Evolutionary conservation across 768 basidiomycete genomes (phyloP), one percentile per base, ranked within the genome.

Genomic region (Crepidotus variabilis): DNA sequence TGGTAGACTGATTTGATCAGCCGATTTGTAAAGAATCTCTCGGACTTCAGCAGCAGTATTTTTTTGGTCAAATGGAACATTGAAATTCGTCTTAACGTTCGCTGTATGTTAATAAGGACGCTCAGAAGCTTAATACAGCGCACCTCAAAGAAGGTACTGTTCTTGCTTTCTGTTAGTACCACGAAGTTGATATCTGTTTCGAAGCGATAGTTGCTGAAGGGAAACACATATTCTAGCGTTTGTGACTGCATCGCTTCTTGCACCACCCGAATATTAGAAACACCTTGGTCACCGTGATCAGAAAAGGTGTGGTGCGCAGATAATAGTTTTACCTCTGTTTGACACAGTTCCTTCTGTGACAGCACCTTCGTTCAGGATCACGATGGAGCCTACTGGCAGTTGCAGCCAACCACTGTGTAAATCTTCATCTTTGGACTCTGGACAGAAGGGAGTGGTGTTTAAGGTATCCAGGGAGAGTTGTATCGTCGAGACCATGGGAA

Each of bases 401-500:
- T 94, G 91, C 23, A 94, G 73, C 60, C 78, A 79, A 2, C 92
- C 91, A 1, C 87, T 82, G 58, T 87, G 84, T 4, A 94, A 71
- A 55, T 80, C 78, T 61, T 92, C 89, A 50, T 90, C 80, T 56
- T 85, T 83, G 48, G 83, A 85, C 63, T 87, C 84, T 0, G 90
- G 91, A 32, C 69, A 70, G 63, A 89, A 92, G 1, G 69, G 62
- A 0, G 68, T 74, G 21, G 71, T 74, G 64, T 93, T 92, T 49
- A 93, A 67, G 6, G 75, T 66, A 24, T 81, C 74, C 14, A 92
- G 72, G 6, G 89, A 85, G 14, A 92, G 77, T 0, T 85, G 82
- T 5, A 91, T 66, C 0, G 71, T 72, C 2, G 77, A 69, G 7
- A 83, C 71, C 22, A 83, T 69, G 0, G 90, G 86, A 9, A 91